Conservation (phyloP, 805 yeast species). For the Wickerhamiella cacticola region DNA sequence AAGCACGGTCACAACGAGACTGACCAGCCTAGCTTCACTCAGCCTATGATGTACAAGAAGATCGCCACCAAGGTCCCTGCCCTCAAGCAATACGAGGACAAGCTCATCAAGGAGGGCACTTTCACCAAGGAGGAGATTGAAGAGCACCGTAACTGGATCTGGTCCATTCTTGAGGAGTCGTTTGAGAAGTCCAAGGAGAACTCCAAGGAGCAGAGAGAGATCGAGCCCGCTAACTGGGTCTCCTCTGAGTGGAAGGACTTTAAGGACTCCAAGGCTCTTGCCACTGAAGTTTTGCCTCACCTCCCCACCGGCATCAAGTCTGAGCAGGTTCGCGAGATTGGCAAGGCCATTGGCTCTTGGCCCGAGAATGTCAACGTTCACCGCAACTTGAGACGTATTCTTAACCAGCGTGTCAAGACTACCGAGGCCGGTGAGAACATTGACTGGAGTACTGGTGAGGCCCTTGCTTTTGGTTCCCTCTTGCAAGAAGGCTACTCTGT, state of each 20-base stretch:
- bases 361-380: constrained; percentile 84
- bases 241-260: constrained; percentile 98
- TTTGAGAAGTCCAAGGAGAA: constrained; percentile 81
- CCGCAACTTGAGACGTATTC: constrained; percentile 90
- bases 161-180: constrained; percentile 86
- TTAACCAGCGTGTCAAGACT: constrained; percentile 75
- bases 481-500: constrained; percentile 90
- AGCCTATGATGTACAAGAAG: constrained; percentile 91
- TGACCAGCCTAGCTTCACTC: constrained; percentile 98
- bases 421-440: constrained; percentile 83
- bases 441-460: constrained; percentile 99
- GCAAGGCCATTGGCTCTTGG: constrained; percentile 63
- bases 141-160: constrained; percentile 96
- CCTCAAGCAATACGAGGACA: constrained; percentile 68
- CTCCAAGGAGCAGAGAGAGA: constrained; percentile 82
- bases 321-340: constrained; percentile 60
- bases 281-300: constrained; percentile 90
- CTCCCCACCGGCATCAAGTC: constrained; percentile 86
- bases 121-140: constrained; percentile 82
- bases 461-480: constrained; percentile 90
- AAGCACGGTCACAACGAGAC: constrained; percentile 99
- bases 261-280: constrained; percentile 93
- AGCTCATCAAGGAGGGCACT: constrained; percentile 73
- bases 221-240: constrained; percentile 84
- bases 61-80: constrained; percentile 84